These are phyloP conservation scores for Cornus florida DNA, from an alignment of 148 eudicot species.

Conservation along the genomic window DNA sequence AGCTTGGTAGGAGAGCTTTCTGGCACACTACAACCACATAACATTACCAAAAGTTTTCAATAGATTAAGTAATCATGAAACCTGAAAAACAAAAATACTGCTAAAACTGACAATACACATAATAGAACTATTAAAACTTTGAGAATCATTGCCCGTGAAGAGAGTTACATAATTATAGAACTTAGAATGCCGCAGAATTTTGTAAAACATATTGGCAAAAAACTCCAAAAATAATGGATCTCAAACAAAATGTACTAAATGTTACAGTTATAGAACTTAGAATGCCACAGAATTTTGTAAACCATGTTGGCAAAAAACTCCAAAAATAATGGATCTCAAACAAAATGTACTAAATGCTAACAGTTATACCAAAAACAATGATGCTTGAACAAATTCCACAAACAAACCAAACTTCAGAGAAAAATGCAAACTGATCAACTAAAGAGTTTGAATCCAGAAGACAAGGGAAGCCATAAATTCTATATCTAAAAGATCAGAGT, in stretches of 20 bases:
- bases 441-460: background rate
- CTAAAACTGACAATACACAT: background rate
- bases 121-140: background rate
- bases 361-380: background rate
- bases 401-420: background rate
- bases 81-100: background rate
- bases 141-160: background rate
- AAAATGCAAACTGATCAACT: background rate
- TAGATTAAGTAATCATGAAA: background rate
- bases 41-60: background rate
- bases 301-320: background rate
- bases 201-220: background rate
- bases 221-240: background rate
- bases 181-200: background rate
- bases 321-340: background rate
- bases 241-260: background rate
- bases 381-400: background rate
- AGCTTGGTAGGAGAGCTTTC: slow-evolving; percentile 40
- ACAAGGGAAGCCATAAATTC: background rate
- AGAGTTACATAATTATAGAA: background rate
- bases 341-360: background rate
- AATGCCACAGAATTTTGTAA: background rate
- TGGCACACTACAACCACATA: slow-evolving; percentile 47
- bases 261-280: background rate
- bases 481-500: background rate